These are phyloP conservation scores for Athelia sp. DNA, from an alignment of 1,284 basidiomycete genomes.

Conservation along the genomic window DNA sequence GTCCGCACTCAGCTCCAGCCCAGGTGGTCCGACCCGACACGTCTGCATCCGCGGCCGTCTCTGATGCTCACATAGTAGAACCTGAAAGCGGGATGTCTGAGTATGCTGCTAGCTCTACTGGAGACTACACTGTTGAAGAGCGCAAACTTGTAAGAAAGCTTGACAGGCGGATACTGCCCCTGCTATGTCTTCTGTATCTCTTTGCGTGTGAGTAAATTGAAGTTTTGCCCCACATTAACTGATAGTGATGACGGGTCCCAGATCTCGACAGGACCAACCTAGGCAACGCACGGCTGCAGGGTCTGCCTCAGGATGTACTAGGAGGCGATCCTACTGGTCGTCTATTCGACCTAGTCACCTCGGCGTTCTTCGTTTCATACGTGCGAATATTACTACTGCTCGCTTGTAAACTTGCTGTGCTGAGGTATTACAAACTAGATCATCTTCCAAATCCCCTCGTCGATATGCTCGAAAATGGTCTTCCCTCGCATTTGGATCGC, in stretches of 20 bases:
- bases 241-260: constrained; percentile 20
- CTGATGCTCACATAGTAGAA: too few relatives aligned
- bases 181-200: constrained; percentile 67
- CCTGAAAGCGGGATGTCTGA: too few relatives aligned
- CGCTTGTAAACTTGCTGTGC: neutral
- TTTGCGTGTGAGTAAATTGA: constrained; percentile 62
- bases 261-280: constrained; percentile 72
- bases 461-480: constrained; percentile 60
- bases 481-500: constrained; percentile 66
- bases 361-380: constrained; percentile 73
- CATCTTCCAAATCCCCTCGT: constrained; percentile 65
- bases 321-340: constrained; percentile 62
- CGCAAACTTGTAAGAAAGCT: constrained; percentile 57
- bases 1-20: too few relatives aligned
- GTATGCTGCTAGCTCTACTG: too few relatives aligned
- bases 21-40: too few relatives aligned
- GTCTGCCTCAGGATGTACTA: constrained; percentile 57
- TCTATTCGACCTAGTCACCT: constrained; percentile 70
- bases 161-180: constrained; percentile 63
- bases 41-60: too few relatives aligned
- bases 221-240: constrained; percentile 3
- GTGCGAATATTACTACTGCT: constrained; percentile 35
- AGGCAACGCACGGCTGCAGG: constrained; percentile 72
- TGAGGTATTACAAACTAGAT: constrained; percentile 41
- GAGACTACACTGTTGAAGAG: constrained; percentile 35